Conservation (phyloP, 129 eudicot genomes). For the Arctium minus region DNA sequence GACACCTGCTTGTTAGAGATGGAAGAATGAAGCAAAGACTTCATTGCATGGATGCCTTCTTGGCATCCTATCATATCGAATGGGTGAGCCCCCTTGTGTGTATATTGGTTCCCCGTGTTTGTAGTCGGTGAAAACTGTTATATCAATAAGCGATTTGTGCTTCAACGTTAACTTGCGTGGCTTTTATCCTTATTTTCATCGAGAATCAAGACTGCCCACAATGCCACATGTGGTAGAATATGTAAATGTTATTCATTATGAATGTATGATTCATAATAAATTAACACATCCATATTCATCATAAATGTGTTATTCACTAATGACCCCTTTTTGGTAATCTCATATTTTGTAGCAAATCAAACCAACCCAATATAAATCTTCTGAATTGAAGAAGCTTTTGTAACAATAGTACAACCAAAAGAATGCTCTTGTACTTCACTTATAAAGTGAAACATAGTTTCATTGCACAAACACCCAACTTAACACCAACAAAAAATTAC, state of each 20-base stretch:
- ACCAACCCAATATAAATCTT: not conserved
- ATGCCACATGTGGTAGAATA: no score
- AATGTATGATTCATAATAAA: no score
- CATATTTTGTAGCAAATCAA: no score
- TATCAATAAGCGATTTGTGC: not conserved
- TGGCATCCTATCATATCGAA: not conserved
- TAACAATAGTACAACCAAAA: not conserved
- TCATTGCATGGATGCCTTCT: not conserved
- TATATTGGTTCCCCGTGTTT: not conserved
- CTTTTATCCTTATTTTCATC: no score
- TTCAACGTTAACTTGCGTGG: not conserved
- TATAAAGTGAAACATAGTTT: constrained; percentile 8
- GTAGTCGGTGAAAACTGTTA: not conserved
- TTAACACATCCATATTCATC: no score
- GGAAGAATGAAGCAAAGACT: not conserved
- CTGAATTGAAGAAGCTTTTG: not conserved
- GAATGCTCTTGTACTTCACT: not conserved
- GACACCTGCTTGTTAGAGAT: constrained; percentile 58
- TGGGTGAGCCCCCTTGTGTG: not conserved
- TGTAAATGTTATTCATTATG: not conserved
- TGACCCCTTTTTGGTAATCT: no score
- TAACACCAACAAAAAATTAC: constrained; percentile 9
- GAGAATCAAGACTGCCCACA: no score
- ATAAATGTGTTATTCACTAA: no score
- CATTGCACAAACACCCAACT: constrained; percentile 30